A percentile compares a stretch with the other conserved stretches of the same genome.
Conservation (phyloP, 345 rosid species). For the Streptanthus diversifolius region DNA sequence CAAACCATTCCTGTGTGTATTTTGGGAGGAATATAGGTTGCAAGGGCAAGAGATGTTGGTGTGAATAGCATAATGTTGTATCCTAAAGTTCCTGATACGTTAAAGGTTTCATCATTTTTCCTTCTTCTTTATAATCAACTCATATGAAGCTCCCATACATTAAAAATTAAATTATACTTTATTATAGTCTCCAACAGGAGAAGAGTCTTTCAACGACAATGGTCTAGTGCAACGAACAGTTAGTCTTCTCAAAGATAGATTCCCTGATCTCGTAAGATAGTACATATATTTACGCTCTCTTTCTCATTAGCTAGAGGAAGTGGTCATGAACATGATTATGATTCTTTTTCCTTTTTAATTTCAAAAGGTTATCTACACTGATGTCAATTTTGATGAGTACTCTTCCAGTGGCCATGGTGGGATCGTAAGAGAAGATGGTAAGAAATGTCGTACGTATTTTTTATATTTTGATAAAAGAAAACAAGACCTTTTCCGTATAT, state of each 20-base stretch:
- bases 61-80: conserved; percentile 78
- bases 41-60: conserved; percentile 86
- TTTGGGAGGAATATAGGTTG: conserved; percentile 47
- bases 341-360: background rate
- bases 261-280: conserved; percentile 83
- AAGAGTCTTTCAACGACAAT: conserved; percentile 82
- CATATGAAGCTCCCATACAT: background rate
- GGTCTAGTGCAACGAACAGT: conserved; percentile 81
- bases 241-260: conserved; percentile 70
- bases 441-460: background rate
- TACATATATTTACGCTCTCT: background rate
- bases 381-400: conserved; percentile 89
- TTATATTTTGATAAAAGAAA: background rate
- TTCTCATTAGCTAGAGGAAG: background rate
- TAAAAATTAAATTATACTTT: background rate
- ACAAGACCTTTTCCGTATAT: background rate
- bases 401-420: conserved; percentile 95
- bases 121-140: background rate
- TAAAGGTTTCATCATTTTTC: conserved; percentile 58
- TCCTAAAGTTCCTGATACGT: conserved; percentile 84
- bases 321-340: background rate
- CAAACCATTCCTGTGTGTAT: background rate
- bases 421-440: conserved; percentile 85
- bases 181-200: conserved; percentile 67
- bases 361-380: conserved; percentile 77